Evolutionary conservation across 768 basidiomycete genomes (phyloP).

Genomic region (Hericium alpestre): DNA sequence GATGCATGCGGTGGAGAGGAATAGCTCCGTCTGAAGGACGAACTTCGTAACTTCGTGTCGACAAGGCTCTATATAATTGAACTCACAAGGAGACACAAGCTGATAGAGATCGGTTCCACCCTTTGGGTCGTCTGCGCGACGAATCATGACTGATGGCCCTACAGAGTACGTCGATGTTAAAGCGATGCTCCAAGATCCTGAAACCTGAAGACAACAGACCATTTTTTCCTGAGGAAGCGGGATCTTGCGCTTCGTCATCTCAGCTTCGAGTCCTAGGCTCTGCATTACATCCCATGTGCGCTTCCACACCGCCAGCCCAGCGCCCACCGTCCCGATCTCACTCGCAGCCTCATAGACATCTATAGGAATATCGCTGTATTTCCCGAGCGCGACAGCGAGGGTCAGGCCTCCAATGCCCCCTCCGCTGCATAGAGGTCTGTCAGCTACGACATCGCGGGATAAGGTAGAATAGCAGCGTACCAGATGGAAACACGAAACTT

Average conservation of each 20-base stretch:
- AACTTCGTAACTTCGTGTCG: no score
- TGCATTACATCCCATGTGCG: slow-evolving; percentile 36
- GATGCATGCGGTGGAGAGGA: background rate
- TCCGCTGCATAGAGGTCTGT: background rate
- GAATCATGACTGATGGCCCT: background rate
- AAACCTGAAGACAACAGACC: background rate
- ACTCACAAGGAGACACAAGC: background rate
- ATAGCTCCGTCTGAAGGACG: background rate
- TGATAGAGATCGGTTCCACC: background rate
- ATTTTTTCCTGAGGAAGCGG: background rate
- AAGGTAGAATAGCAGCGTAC: background rate
- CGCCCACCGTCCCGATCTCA: slow-evolving; percentile 29
- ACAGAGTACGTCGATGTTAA: background rate
- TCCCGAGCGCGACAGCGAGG: background rate
- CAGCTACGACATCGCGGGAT: background rate
- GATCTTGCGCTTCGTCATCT: slow-evolving; percentile 1
- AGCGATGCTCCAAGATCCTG: no score
- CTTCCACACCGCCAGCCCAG: slow-evolving; percentile 36
- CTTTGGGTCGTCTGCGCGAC: background rate
- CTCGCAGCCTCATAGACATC: slow-evolving; percentile 32
- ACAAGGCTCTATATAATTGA: background rate
- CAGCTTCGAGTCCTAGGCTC: slow-evolving; percentile 27
- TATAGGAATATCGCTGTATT: background rate
- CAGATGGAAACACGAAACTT: background rate
- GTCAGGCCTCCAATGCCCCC: background rate